Conservation (phyloP, 495 filamentous ascomycete genomes). For the Hamigera avellanea region DNA sequence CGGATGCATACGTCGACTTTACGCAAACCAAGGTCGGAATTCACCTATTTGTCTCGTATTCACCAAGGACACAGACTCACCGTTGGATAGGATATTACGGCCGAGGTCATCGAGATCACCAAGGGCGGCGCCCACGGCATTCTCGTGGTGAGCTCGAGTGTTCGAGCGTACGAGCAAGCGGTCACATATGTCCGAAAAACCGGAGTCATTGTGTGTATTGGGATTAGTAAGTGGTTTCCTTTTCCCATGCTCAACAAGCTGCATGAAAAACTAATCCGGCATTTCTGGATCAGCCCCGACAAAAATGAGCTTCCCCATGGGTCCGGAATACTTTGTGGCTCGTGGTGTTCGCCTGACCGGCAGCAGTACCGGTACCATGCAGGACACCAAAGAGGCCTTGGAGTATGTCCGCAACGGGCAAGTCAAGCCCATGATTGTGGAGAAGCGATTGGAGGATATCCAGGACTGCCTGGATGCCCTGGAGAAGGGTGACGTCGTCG, state of each 20-base stretch:
- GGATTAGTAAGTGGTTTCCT: background rate
- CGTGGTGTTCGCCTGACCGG: background rate
- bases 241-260: too few relatives aligned
- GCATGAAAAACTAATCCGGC: too few relatives aligned
- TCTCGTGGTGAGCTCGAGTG: background rate
- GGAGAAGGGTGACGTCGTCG: constrained; percentile 3
- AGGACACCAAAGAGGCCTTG: background rate
- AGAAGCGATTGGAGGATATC: background rate
- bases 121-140: background rate
- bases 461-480: constrained; percentile 1
- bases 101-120: background rate
- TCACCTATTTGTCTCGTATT: background rate
- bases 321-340: background rate
- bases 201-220: background rate
- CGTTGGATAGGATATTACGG: background rate
- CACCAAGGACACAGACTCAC: background rate
- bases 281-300: background rate
- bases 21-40: background rate
- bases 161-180: background rate
- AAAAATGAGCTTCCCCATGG: background rate
- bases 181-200: background rate
- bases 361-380: background rate
- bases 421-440: background rate
- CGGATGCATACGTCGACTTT: background rate
- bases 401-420: background rate